phyloP scores from a whole-genome alignment of 2,329 filamentous ascomycete genomes.

The Pseudogymnoascus sp. region DNA sequence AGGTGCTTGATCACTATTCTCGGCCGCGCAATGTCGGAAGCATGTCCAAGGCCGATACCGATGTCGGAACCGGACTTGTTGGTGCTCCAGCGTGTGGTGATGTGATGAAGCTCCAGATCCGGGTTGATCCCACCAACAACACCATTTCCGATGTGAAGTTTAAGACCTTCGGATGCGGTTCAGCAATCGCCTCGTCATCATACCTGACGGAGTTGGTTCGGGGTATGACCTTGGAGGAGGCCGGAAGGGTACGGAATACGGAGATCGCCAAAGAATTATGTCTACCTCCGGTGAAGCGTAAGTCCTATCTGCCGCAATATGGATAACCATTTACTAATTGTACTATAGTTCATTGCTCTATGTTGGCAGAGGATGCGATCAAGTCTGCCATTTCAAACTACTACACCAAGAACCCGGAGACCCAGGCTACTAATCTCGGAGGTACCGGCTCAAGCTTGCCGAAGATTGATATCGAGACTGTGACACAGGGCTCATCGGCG shows the following conservation, averaged over 20 bases:
- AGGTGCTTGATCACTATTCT: slow-evolving; percentile 73
- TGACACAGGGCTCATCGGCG: slow-evolving; percentile 37
- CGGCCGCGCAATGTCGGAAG: slow-evolving; percentile 71
- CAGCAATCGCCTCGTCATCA: slow-evolving; percentile 87
- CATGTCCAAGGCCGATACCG: slow-evolving; percentile 69
- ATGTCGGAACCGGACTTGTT: slow-evolving; percentile 87
- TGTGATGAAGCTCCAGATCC: slow-evolving; percentile 91
- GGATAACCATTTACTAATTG: slow-evolving; percentile 21
- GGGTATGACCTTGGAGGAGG: slow-evolving; percentile 94
- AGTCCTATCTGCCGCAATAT: slow-evolving; percentile 32
- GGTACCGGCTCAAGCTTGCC: slow-evolving; percentile 66
- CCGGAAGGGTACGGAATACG: slow-evolving; percentile 86
- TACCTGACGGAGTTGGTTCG: slow-evolving; percentile 92
- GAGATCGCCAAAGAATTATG: slow-evolving; percentile 97
- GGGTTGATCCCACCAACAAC: slow-evolving; percentile 79
- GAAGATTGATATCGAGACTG: slow-evolving; percentile 53
- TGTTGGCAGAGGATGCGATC: slow-evolving; percentile 89
- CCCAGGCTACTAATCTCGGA: slow-evolving; percentile 65
- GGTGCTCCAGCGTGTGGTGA: slow-evolving; percentile 86
- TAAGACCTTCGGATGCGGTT: slow-evolving; percentile 95
- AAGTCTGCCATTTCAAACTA: slow-evolving; percentile 88
- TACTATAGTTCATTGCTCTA: slow-evolving; percentile 72
- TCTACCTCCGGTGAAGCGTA: slow-evolving; percentile 78
- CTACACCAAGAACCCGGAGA: slow-evolving; percentile 81
- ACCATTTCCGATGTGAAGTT: slow-evolving; percentile 93